Conservation (phyloP, 2,329 filamentous ascomycete species). For the Verticillium isaacii region DNA sequence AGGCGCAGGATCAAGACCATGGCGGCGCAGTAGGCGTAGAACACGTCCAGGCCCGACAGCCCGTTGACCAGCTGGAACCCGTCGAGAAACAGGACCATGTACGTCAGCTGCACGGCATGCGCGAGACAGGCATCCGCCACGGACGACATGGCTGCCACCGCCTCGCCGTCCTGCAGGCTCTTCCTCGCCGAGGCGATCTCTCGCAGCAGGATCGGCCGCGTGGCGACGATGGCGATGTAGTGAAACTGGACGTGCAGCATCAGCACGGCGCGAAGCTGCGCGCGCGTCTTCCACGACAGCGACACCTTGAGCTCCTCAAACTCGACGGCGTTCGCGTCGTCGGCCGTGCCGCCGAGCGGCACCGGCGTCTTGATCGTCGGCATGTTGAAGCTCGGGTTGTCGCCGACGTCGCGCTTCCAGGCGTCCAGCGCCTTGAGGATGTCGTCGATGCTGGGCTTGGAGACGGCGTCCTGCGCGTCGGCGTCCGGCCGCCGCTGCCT, state of each 20-base stretch:
- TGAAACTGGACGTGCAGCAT: constrained; percentile 26
- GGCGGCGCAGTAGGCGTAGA: constrained; percentile 27
- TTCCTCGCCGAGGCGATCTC: constrained; percentile 12
- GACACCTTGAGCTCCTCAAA: constrained; percentile 21
- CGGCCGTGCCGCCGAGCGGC: not conserved
- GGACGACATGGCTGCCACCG: constrained; percentile 1
- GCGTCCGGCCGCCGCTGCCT: constrained; percentile 2
- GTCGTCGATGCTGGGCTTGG: constrained; percentile 10
- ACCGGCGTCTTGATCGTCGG: constrained; percentile 12
- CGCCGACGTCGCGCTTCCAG: constrained; percentile 18
- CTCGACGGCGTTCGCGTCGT: constrained; percentile 12
- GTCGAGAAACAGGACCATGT: constrained; percentile 24
- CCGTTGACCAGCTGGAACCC: constrained; percentile 26
- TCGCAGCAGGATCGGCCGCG: constrained; percentile 22
- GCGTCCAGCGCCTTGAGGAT: constrained; percentile 16
- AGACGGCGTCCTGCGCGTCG: not conserved
- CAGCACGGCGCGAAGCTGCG: constrained; percentile 21
- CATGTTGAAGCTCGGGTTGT: constrained; percentile 14
- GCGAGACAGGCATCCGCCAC: constrained; percentile 18
- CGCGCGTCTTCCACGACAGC: constrained; percentile 18
- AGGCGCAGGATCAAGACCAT: constrained; percentile 23
- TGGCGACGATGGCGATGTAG: constrained; percentile 25
- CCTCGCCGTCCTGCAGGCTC: not conserved
- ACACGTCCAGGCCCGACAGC: constrained; percentile 27
- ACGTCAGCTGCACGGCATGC: constrained; percentile 25